phyloP scores from a whole-genome alignment of 2,329 filamentous ascomycete genomes.

The Penicillium oxalicum region DNA sequence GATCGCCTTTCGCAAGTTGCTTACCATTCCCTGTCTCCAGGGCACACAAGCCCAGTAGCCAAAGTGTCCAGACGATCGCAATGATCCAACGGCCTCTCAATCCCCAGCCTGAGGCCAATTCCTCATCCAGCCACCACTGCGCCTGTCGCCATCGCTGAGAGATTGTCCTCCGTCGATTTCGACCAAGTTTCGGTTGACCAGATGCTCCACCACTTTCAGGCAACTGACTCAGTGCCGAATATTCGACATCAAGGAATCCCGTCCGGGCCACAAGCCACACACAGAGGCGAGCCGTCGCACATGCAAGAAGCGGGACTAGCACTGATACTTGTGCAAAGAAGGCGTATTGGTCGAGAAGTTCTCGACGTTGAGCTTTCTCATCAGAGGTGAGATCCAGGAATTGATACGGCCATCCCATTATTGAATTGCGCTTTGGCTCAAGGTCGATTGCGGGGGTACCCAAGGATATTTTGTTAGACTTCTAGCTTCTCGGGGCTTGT shows the following conservation, averaged over 20 bases:
- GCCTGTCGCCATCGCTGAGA: background rate
- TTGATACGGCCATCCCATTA: slow-evolving; percentile 8
- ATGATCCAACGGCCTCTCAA: slow-evolving; percentile 3
- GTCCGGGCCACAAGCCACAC: background rate
- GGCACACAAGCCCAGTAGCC: slow-evolving; percentile 2
- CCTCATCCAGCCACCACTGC: slow-evolving; percentile 5
- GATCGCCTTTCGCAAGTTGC: background rate
- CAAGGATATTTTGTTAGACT: no score
- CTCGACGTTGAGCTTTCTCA: background rate
- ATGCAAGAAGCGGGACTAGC: slow-evolving; percentile 1
- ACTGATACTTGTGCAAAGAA: slow-evolving; percentile 2
- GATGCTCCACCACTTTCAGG: background rate
- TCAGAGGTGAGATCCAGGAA: slow-evolving; percentile 6
- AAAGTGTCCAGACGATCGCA: slow-evolving; percentile 1
- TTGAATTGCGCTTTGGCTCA: background rate
- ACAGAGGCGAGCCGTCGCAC: background rate
- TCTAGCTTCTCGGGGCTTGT: background rate
- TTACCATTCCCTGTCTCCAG: slow-evolving; percentile 5
- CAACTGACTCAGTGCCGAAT: background rate
- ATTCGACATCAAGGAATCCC: background rate
- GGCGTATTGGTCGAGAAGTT: slow-evolving; percentile 2
- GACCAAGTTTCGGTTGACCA: background rate
- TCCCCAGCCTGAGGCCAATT: slow-evolving; percentile 3
- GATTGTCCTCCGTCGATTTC: background rate
- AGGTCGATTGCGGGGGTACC: background rate